These are phyloP conservation scores for Penicillium sp. DNA, from an alignment of 2,329 filamentous ascomycete species.

Conservation along the genomic window DNA sequence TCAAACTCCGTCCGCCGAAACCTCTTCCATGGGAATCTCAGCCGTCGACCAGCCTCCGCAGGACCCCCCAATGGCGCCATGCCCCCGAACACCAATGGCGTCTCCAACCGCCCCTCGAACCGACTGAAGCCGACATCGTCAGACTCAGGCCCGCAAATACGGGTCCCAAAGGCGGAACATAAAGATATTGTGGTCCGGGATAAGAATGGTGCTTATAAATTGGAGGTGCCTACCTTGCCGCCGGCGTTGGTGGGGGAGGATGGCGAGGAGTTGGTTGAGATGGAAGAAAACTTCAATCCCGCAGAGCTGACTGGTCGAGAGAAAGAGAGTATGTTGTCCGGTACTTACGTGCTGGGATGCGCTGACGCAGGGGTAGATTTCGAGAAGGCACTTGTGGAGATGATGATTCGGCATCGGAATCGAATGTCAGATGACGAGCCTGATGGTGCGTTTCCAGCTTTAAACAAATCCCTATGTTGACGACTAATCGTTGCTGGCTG, in stretches of 20 bases:
- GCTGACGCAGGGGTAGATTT: conserved; percentile 39
- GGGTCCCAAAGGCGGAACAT: conserved; percentile 32
- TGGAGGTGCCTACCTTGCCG: conserved; percentile 49
- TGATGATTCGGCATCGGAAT: conserved; percentile 43
- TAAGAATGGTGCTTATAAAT: conserved; percentile 50
- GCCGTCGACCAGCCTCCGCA: conserved; percentile 42
- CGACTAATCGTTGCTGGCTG: conserved; percentile 7
- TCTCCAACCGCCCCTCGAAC: conserved; percentile 27
- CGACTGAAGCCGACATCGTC: conserved; percentile 22
- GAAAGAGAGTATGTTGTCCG: conserved; percentile 43
- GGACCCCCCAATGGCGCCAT: conserved; percentile 24
- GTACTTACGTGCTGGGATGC: neutral
- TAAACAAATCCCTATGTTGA: neutral
- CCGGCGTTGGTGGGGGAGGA: conserved; percentile 38
- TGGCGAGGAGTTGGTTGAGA: conserved; percentile 45
- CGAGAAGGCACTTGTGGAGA: conserved; percentile 47
- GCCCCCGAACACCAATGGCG: conserved; percentile 17
- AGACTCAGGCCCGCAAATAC: conserved; percentile 21
- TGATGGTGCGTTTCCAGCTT: conserved; percentile 56
- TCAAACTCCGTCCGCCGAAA: conserved; percentile 46
- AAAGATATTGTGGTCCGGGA: conserved; percentile 54
- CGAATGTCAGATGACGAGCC: conserved; percentile 62
- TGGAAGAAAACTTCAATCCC: conserved; percentile 58
- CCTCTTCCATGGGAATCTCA: conserved; percentile 48
- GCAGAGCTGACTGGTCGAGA: conserved; percentile 34